Percentiles rank a stretch among this genome's conserved stretches.
Conservation (phyloP, 768 basidiomycete species). For the Serendipita sp. region DNA sequence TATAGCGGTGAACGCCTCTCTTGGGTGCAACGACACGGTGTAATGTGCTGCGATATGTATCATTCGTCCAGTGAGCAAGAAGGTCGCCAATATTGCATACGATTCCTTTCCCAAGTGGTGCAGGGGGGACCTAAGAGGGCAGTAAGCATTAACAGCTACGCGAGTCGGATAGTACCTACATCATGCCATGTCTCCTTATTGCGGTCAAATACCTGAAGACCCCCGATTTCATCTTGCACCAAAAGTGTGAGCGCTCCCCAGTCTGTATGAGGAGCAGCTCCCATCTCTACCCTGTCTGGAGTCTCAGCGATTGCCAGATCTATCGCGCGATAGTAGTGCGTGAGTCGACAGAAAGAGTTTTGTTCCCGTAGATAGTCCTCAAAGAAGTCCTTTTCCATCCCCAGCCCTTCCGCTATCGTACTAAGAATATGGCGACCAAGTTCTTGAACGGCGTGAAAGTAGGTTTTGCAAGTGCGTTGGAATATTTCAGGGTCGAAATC, state of each 20-base stretch:
- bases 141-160: background rate
- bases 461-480: background rate
- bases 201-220: background rate
- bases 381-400: constrained; percentile 1
- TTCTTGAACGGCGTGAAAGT: constrained; percentile 5
- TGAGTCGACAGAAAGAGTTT: constrained; percentile 6
- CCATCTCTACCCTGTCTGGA: background rate
- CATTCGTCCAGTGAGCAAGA: background rate
- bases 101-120: background rate
- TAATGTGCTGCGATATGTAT: background rate
- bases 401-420: background rate
- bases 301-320: background rate
- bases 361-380: background rate
- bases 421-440: background rate
- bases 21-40: background rate
- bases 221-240: constrained; percentile 3
- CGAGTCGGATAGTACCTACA: background rate
- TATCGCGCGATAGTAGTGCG: background rate
- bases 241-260: constrained; percentile 2
- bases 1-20: background rate
- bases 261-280: constrained; percentile 2
- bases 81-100: constrained; percentile 5
- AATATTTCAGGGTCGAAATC: background rate
- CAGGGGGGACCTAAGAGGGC: background rate
- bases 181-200: background rate